Base-by-base conservation (phyloP, 495 filamentous ascomycete genomes). In the Lophium mytilinum region DNA sequence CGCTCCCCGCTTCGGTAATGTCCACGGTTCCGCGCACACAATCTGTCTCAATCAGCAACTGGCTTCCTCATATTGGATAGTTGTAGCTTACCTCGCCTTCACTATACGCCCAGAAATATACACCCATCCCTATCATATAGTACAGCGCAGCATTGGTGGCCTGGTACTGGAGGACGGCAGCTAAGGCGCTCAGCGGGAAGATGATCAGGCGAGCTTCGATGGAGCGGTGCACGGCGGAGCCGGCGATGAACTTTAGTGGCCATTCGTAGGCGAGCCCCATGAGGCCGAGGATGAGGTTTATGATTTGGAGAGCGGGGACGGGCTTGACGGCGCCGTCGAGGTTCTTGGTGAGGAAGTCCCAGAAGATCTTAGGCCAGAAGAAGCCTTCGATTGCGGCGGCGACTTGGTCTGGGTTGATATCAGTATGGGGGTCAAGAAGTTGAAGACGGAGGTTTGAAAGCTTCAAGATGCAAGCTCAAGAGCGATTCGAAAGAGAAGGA, bases 301-400 rank as follows among this genome's bases (percentile, higher is more conserved):
- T 77, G 66, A 86, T 89, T 71, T 99, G 94, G 5, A 99, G 81
- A 52, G 89, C 74, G n/a, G 94, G 94, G 34, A 92, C 67, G 3
- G 92, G 93, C 56, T 84, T 87, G 52, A 97, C 90, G 52, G 86
- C 86, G 43, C 75, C 78, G 67, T 97, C 87, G 60, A 99, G 83
- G 68, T 88, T 90, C 64, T 91, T 90, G 56, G 94, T 95, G 63
- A 88, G 75, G 71, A 95, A 94, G 74, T 99, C 94, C 87, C 88
- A 99, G 75, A 99, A 94, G 62, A 97, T 83, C 75, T 99, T 99
- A 53, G 94, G 94, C 91, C 91, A 99, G 80, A 97, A 94, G 81
- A 89, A 95, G 65, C 83, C 86, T 74, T 90, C 79, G 51, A 99
- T 71, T 0, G 85, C 83, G 57, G 90, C 89, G 61, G 81, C 86